phyloP scores from a whole-genome alignment of 169 alveolate species.

The Perkinsus olseni region DNA sequence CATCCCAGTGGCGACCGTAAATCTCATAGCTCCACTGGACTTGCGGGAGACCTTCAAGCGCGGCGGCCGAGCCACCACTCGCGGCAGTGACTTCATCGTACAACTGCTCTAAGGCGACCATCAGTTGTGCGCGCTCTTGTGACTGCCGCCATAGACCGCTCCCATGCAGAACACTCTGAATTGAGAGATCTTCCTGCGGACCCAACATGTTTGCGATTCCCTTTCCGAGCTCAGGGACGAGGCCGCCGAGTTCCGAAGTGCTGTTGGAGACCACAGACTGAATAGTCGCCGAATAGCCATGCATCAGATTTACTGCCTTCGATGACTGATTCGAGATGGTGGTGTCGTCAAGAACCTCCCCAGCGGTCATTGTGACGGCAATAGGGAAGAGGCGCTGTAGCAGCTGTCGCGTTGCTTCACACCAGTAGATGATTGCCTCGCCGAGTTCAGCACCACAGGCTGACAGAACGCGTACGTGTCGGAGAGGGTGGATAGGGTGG shows the following conservation, averaged over 20 bases:
- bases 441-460: not conserved
- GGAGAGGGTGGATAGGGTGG: not conserved
- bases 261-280: not conserved
- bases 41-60: not conserved
- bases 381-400: not conserved
- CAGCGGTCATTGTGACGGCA: not conserved
- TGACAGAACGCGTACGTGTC: not conserved
- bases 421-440: not conserved
- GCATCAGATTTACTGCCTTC: too few species aligned
- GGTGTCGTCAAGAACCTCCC: not conserved
- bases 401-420: not conserved
- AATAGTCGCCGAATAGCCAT: not conserved
- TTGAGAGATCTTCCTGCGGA: not conserved
- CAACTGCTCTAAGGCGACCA: not conserved
- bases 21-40: not conserved
- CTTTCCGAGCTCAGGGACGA: not conserved
- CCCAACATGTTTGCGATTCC: not conserved
- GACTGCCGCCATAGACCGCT: not conserved
- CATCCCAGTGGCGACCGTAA: slow-evolving; percentile 11
- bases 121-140: not conserved
- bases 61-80: not conserved
- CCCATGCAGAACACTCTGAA: not conserved
- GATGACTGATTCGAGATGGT: too few species aligned
- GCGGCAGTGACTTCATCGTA: not conserved
- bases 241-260: not conserved